These are phyloP conservation scores for Volvox carteri DNA, from an alignment of 163 green algal genomes.

Conservation along the genomic window DNA sequence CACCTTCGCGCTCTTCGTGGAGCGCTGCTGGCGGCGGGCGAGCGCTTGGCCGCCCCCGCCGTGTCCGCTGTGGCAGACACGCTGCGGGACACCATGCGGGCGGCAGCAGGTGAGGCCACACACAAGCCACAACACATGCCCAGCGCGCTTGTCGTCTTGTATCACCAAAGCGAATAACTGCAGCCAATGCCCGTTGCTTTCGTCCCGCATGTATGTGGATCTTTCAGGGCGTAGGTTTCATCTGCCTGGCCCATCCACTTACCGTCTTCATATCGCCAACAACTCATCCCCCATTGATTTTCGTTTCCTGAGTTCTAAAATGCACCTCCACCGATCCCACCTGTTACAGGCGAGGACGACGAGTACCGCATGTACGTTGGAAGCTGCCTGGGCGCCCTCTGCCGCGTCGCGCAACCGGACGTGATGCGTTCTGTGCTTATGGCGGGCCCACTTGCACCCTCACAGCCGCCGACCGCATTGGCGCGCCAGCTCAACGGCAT, in stretches of 20 bases:
- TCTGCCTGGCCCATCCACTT: too few relatives aligned
- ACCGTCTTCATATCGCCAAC: too few relatives aligned
- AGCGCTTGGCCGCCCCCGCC: slow-evolving; percentile 69
- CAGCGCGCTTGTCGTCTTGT: too few relatives aligned
- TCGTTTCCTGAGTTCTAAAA: too few relatives aligned
- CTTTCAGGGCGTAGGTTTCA: too few relatives aligned
- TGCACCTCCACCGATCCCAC: too few relatives aligned
- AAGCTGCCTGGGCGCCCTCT: slow-evolving; percentile 47
- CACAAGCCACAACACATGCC: too few relatives aligned
- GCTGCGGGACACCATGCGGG: slow-evolving; percentile 50
- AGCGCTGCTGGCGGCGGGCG: slow-evolving; percentile 75
- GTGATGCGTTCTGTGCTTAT: slow-evolving; percentile 59
- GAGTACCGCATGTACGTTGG: slow-evolving; percentile 52
- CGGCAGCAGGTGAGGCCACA: slow-evolving; percentile 12
- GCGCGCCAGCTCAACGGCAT: slow-evolving; percentile 59
- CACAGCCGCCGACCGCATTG: background rate
- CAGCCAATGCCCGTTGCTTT: too few relatives aligned
- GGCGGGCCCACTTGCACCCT: slow-evolving; percentile 59
- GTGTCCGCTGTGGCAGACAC: slow-evolving; percentile 68
- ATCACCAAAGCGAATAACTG: too few relatives aligned
- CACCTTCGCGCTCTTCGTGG: slow-evolving; percentile 81
- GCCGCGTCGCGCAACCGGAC: slow-evolving; percentile 47
- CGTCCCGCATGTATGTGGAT: too few relatives aligned
- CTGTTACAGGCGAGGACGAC: slow-evolving; percentile 46
- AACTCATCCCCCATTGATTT: too few relatives aligned